A percentile compares a stretch with the other conserved stretches of the same genome.
Conservation (phyloP, 805 yeast genomes). For the Zygosaccharomyces kombuchaensis region DNA sequence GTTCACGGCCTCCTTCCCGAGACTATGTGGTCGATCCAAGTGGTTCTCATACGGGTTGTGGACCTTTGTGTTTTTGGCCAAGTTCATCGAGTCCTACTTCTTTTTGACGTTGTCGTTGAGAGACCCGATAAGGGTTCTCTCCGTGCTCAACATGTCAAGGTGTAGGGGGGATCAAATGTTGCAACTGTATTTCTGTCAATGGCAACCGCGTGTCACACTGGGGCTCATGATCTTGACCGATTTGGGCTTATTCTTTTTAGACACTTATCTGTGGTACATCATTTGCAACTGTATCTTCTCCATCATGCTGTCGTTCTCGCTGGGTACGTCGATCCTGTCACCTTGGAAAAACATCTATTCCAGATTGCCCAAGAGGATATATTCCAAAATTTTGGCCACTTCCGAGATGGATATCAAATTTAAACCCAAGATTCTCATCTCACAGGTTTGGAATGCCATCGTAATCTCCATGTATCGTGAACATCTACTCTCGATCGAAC, state of each 20-base stretch:
- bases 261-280: constrained; percentile 83
- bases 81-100: constrained; percentile 73
- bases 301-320: constrained; percentile 61
- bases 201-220: constrained; percentile 56
- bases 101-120: constrained; percentile 67
- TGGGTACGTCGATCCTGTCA: constrained; percentile 81
- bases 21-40: constrained; percentile 48
- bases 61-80: constrained; percentile 61
- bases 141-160: constrained; percentile 47
- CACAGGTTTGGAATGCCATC: constrained; percentile 82
- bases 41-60: constrained; percentile 67
- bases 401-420: constrained; percentile 44
- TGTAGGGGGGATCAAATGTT: constrained; percentile 61
- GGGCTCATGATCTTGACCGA: constrained; percentile 55
- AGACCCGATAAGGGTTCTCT: constrained; percentile 69
- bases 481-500: constrained; percentile 69
- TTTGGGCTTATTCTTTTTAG: constrained; percentile 66
- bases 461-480: constrained; percentile 78
- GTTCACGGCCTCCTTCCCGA: constrained; percentile 59
- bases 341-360: constrained; percentile 84
- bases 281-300: constrained; percentile 74
- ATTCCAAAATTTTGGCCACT: constrained; percentile 59
- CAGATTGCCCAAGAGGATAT: constrained; percentile 69
- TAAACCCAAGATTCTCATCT: constrained; percentile 52
- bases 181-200: constrained; percentile 49